These are phyloP conservation scores for Prunus kanzakura DNA, from an alignment of 306 rosid species.

Conservation along the genomic window DNA sequence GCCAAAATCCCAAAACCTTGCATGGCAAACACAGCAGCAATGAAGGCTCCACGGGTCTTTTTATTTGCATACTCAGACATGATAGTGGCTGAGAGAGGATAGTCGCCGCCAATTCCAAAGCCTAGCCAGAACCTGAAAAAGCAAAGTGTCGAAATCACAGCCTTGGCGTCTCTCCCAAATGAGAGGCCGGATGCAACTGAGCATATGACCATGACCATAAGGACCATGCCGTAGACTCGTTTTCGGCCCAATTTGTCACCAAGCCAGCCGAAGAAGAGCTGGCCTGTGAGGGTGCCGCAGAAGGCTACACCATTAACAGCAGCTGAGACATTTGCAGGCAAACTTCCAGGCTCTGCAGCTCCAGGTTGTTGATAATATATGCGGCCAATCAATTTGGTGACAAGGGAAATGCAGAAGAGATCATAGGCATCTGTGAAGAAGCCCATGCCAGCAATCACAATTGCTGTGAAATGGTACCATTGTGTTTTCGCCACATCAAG, in stretches of 20 bases:
- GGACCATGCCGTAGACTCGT: slow-evolving; percentile 82
- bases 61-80: slow-evolving; percentile 94
- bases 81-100: slow-evolving; percentile 93
- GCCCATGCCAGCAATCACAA: slow-evolving; percentile 90
- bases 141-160: slow-evolving; percentile 68
- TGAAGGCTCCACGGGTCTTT: slow-evolving; percentile 77
- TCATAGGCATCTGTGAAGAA: slow-evolving; percentile 90
- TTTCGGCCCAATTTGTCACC: slow-evolving; percentile 90
- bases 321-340: slow-evolving; percentile 67
- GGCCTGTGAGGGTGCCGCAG: slow-evolving; percentile 81
- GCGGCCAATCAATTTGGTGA: slow-evolving; percentile 75
- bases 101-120: slow-evolving; percentile 89
- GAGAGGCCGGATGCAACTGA: slow-evolving; percentile 82
- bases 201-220: slow-evolving; percentile 76
- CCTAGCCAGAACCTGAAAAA: slow-evolving; percentile 94
- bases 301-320: slow-evolving; percentile 88
- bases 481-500: slow-evolving; percentile 86
- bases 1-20: slow-evolving; percentile 86
- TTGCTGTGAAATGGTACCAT: slow-evolving; percentile 90
- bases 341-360: slow-evolving; percentile 45
- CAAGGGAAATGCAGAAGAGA: slow-evolving; percentile 87
- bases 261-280: slow-evolving; percentile 93
- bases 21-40: slow-evolving; percentile 96
- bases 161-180: slow-evolving; percentile 45
- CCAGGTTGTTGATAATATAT: slow-evolving; percentile 53